These are phyloP conservation scores for Knoxdaviesia proteae DNA, from an alignment of 2,329 filamentous ascomycete genomes.

Conservation along the genomic window DNA sequence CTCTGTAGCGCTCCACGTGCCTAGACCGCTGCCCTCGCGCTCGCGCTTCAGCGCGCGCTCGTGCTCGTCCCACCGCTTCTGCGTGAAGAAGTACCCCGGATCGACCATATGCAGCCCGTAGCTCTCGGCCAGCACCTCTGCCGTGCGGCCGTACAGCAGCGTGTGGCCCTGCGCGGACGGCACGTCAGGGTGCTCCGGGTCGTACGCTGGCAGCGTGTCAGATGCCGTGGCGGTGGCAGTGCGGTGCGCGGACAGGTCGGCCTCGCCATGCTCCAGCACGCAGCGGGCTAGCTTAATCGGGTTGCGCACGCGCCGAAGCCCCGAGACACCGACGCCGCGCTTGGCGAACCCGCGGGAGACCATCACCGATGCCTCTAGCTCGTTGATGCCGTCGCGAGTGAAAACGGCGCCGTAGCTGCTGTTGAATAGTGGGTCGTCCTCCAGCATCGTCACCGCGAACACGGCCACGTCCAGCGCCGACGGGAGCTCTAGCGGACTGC, in stretches of 20 bases:
- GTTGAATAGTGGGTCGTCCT: constrained; percentile 71
- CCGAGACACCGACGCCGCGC: constrained; percentile 57
- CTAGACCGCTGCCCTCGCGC: constrained; percentile 15
- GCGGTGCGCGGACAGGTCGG: constrained; percentile 26
- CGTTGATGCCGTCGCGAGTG: constrained; percentile 60
- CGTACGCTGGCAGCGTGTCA: constrained; percentile 5
- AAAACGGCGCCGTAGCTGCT: constrained; percentile 70
- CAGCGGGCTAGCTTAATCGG: constrained; percentile 55
- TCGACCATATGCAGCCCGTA: constrained; percentile 55
- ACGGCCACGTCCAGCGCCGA: constrained; percentile 54
- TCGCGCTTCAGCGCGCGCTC: constrained; percentile 32
- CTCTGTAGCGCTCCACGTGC: constrained; percentile 37
- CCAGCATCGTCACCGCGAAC: constrained; percentile 53
- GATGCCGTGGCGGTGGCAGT: constrained; percentile 7
- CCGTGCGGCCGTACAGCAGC: constrained; percentile 44
- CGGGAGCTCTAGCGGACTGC: constrained; percentile 12
- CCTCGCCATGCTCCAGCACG: constrained; percentile 47
- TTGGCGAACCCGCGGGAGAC: constrained; percentile 53
- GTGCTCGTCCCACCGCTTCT: constrained; percentile 63
- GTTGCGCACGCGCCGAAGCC: constrained; percentile 54
- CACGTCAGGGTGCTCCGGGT: constrained; percentile 12
- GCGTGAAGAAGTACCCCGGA: constrained; percentile 58
- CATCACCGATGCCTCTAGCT: constrained; percentile 78
- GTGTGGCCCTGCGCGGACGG: constrained; percentile 47
- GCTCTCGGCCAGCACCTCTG: constrained; percentile 43